A percentile compares a stretch with the other conserved stretches of the same genome.
Conservation (phyloP, 768 basidiomycete genomes). For the Leccinum imitatum region DNA sequence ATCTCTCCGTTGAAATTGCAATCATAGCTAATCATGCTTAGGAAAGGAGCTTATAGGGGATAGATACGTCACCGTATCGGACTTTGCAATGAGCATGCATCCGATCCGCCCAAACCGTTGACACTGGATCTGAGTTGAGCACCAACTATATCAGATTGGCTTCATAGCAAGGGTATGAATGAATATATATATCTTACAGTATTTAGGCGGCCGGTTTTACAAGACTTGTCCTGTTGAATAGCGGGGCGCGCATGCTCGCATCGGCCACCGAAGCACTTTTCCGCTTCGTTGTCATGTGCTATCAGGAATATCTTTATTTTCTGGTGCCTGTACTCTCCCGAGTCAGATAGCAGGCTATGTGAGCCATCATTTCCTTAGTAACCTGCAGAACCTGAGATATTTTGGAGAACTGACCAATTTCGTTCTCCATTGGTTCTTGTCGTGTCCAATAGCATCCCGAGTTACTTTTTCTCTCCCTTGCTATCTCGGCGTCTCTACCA, state of each 20-base stretch:
- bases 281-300: neutral
- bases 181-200: neutral
- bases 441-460: neutral
- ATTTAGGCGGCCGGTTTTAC: conserved; percentile 3
- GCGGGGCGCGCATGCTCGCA: neutral
- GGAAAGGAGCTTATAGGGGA: conserved; percentile 12
- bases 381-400: conserved; percentile 12
- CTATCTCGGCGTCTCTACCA: neutral
- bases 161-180: neutral
- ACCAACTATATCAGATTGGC: neutral
- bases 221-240: neutral
- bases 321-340: neutral
- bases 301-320: neutral
- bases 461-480: neutral
- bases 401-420: neutral
- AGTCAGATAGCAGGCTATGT: neutral
- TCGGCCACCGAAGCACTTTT: conserved; percentile 9
- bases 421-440: neutral
- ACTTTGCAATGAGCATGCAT: neutral
- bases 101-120: neutral
- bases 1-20: neutral
- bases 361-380: neutral
- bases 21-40: neutral
- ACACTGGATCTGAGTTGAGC: neutral
- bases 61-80: conserved; percentile 3